These are phyloP conservation scores for Paraphoma chrysanthemicola DNA, from an alignment of 2,329 filamentous ascomycete species.

Conservation along the genomic window DNA sequence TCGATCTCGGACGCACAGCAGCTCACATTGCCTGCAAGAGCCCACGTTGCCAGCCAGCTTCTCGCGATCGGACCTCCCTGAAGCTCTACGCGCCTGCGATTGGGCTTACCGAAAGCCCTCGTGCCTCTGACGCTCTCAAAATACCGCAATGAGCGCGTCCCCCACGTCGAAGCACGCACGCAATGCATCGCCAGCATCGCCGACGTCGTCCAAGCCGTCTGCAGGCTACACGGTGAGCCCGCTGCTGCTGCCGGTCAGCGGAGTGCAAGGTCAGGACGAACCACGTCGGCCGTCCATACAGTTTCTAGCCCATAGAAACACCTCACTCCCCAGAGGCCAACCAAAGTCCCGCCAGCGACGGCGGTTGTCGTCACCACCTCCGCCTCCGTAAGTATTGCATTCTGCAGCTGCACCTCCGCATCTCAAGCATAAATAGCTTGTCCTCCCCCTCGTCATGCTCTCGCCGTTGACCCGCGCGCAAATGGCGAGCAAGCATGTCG, in stretches of 20 bases:
- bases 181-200: slow-evolving; percentile 34
- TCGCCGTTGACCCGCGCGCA: not conserved
- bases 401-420: slow-evolving; percentile 2
- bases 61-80: slow-evolving; percentile 17
- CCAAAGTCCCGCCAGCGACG: slow-evolving; percentile 43
- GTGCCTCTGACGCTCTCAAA: slow-evolving; percentile 18
- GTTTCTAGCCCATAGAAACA: slow-evolving; percentile 44
- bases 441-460: slow-evolving; percentile 6
- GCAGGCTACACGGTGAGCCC: slow-evolving; percentile 29
- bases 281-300: slow-evolving; percentile 48
- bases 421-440: slow-evolving; percentile 5
- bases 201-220: slow-evolving; percentile 25
- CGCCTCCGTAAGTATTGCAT: slow-evolving; percentile 48
- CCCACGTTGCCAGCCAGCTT: slow-evolving; percentile 32
- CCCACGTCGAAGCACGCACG: slow-evolving; percentile 38
- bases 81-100: slow-evolving; percentile 24
- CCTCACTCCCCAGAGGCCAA: slow-evolving; percentile 38
- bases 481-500: slow-evolving; percentile 24
- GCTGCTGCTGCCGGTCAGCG: slow-evolving; percentile 29
- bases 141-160: slow-evolving; percentile 43
- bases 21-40: slow-evolving; percentile 32
- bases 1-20: slow-evolving; percentile 30
- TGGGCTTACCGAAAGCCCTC: slow-evolving; percentile 25
- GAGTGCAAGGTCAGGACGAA: slow-evolving; percentile 30
- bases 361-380: slow-evolving; percentile 50